Evolutionary conservation across 2,329 filamentous ascomycete genomes (phyloP).

Genomic region (Rutstroemia sp.): DNA sequence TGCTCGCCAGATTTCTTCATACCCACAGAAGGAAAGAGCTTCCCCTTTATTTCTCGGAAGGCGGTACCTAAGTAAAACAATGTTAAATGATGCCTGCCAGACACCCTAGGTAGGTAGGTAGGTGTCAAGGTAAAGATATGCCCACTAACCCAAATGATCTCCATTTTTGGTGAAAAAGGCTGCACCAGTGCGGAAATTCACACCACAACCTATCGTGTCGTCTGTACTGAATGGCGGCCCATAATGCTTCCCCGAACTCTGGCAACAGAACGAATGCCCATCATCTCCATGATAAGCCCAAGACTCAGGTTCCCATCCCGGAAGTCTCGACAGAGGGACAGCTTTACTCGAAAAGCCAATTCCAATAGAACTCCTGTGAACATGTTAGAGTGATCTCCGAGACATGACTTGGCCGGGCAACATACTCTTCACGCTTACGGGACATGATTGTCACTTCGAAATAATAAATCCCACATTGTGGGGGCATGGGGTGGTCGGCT

Average conservation of each 20-base stretch:
- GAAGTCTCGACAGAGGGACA: slow-evolving; percentile 46
- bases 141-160: slow-evolving; percentile 41
- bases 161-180: slow-evolving; percentile 68
- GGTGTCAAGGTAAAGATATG: slow-evolving; percentile 9
- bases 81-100: neutral
- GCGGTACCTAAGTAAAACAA: slow-evolving; percentile 48
- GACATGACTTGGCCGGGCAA: slow-evolving; percentile 4
- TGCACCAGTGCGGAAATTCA: slow-evolving; percentile 56
- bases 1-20: slow-evolving; percentile 58
- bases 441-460: slow-evolving; percentile 67
- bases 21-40: slow-evolving; percentile 61
- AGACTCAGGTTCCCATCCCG: slow-evolving; percentile 61
- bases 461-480: slow-evolving; percentile 90
- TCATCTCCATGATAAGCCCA: slow-evolving; percentile 67
- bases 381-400: slow-evolving; percentile 11
- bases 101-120: neutral
- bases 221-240: slow-evolving; percentile 47
- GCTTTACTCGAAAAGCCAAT: slow-evolving; percentile 53
- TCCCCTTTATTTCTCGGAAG: slow-evolving; percentile 57
- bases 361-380: slow-evolving; percentile 48
- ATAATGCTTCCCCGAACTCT: slow-evolving; percentile 50
- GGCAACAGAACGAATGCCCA: slow-evolving; percentile 51
- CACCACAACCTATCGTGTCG: slow-evolving; percentile 57
- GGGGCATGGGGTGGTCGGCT: slow-evolving; percentile 78
- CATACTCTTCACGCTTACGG: slow-evolving; percentile 61